Conservation (phyloP, 1,284 basidiomycete genomes). For the Ganoderma resinaceum region DNA sequence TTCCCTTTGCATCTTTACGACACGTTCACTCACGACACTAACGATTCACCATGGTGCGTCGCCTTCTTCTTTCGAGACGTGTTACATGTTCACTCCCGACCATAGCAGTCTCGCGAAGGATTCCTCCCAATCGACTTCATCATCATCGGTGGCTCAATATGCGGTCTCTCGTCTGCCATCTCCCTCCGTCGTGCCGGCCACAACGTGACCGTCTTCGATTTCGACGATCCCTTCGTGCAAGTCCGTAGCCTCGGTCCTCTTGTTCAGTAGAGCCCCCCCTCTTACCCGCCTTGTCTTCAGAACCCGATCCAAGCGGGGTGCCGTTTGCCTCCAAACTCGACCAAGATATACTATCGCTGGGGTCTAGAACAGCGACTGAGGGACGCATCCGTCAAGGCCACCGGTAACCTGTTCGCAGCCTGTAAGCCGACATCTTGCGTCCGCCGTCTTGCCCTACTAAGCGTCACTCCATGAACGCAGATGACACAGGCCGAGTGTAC, state of each 20-base stretch:
- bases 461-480: conserved; percentile 18
- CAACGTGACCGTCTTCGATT: conserved; percentile 40
- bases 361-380: conserved; percentile 36
- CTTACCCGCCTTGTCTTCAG: conserved; percentile 19
- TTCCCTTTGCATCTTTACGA: background rate
- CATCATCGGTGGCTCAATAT: conserved; percentile 40
- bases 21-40: background rate
- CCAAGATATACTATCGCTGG: conserved; percentile 39
- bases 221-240: conserved; percentile 24
- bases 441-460: background rate
- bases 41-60: background rate
- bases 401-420: conserved; percentile 26
- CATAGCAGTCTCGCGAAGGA: background rate
- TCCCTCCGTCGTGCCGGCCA: conserved; percentile 40
- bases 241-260: conserved; percentile 25
- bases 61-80: background rate
- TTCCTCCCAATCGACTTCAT: conserved; percentile 36
- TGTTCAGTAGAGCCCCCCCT: background rate
- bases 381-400: conserved; percentile 22
- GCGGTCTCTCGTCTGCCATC: conserved; percentile 40
- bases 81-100: background rate
- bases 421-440: conserved; percentile 12
- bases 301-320: conserved; percentile 33
- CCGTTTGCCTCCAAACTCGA: conserved; percentile 39
- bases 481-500: conserved; percentile 32